Percentiles rank a stretch among this genome's conserved stretches.
Conservation (phyloP, 1,284 basidiomycete genomes). For the Wallemia ichthyophaga region DNA sequence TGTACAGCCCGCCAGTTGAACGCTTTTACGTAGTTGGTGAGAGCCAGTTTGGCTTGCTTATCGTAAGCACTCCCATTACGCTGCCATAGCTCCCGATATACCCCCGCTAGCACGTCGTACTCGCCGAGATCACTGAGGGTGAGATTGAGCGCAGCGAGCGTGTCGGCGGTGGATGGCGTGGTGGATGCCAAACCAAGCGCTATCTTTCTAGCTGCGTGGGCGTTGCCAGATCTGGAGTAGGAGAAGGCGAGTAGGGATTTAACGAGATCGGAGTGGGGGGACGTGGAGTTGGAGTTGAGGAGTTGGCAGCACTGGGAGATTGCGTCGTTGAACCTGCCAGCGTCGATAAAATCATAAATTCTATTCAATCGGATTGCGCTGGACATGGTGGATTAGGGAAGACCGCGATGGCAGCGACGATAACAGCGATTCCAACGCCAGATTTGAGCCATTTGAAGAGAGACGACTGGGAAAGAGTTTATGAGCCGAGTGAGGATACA, state of each 20-base stretch:
- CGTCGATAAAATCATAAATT: too few species aligned
- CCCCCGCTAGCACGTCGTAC: not conserved
- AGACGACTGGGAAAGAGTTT: slow-evolving; percentile 6
- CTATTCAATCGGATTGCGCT: too few species aligned
- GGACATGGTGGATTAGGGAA: too few species aligned
- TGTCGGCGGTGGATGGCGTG: not conserved
- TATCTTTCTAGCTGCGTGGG: not conserved
- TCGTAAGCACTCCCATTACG: not conserved
- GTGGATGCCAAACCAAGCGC: not conserved
- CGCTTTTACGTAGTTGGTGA: not conserved
- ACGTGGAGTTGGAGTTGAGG: too few species aligned
- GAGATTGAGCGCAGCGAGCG: not conserved
- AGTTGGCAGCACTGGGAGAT: too few species aligned
- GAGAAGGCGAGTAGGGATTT: not conserved
- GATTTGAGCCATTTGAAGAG: not conserved
- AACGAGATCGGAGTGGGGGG: not conserved
- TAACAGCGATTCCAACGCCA: not conserved
- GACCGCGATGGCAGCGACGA: too few species aligned
- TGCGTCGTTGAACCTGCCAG: too few species aligned
- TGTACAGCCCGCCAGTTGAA: not conserved
- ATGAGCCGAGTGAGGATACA: slow-evolving; percentile 11
- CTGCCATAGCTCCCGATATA: not conserved
- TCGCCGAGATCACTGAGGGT: not conserved
- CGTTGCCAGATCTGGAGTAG: not conserved
- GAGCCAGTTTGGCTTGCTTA: not conserved